Evolutionary conservation across 1,139 yeast genomes (phyloP).

Genomic region (Casaregolazyma lundiana): DNA sequence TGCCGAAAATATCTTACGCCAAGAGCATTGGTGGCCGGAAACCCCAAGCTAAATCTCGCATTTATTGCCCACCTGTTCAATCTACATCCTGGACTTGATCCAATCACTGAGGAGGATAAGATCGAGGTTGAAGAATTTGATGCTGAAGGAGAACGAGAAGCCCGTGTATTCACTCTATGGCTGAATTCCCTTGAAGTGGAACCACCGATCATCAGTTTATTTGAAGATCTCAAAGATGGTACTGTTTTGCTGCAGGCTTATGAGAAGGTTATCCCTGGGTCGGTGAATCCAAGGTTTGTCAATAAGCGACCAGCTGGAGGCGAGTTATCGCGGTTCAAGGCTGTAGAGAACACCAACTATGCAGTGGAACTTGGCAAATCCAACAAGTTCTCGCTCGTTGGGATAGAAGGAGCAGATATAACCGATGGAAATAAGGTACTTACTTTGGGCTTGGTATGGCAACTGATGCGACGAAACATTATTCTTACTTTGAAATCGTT

Average conservation of each 20-base stretch:
- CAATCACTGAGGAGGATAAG: slow-evolving; percentile 86
- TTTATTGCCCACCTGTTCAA: slow-evolving; percentile 96
- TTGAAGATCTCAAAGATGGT: slow-evolving; percentile 95
- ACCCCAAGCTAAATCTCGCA: slow-evolving; percentile 92
- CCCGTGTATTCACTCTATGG: slow-evolving; percentile 97
- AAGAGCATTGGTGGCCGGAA: slow-evolving; percentile 87
- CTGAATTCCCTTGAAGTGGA: slow-evolving; percentile 93
- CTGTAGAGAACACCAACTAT: slow-evolving; percentile 91
- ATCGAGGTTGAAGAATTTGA: slow-evolving; percentile 86
- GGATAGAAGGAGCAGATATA: slow-evolving; percentile 97
- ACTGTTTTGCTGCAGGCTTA: slow-evolving; percentile 83
- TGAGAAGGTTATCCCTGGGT: slow-evolving; percentile 92
- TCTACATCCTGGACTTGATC: slow-evolving; percentile 94
- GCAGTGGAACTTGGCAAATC: slow-evolving; percentile 95
- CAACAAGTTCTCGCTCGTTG: slow-evolving; percentile 87
- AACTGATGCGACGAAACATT: slow-evolving; percentile 94
- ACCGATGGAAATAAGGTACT: slow-evolving; percentile 88
- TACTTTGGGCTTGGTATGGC: slow-evolving; percentile 97
- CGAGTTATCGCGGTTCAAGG: slow-evolving; percentile 88
- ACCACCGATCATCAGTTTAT: slow-evolving; percentile 85
- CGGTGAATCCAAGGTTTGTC: slow-evolving; percentile 73
- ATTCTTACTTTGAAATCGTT: slow-evolving; percentile 73
- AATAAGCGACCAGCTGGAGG: slow-evolving; percentile 75
- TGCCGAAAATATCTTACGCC: slow-evolving; percentile 96
- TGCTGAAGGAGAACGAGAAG: slow-evolving; percentile 99